A percentile compares a stretch with the other conserved stretches of the same genome.
phyloP scores from a whole-genome alignment of 768 basidiomycete species.

The Hypholoma sublateritium region DNA sequence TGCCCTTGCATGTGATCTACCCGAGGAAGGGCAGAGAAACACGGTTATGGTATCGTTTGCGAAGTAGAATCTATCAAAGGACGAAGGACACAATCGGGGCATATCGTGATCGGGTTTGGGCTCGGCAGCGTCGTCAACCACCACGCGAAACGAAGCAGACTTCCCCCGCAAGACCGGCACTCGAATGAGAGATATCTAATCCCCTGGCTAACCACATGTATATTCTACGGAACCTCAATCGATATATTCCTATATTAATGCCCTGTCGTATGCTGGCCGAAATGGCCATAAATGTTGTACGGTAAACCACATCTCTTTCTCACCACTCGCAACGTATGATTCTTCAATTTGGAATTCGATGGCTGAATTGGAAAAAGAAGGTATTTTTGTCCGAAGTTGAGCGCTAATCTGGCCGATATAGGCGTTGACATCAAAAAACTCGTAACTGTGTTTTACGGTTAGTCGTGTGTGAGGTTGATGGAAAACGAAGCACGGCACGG shows the following conservation, averaged over 20 bases:
- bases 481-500: neutral
- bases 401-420: neutral
- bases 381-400: neutral
- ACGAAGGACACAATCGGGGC: neutral
- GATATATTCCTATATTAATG: no score
- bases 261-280: no score
- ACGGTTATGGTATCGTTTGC: slow-evolving; percentile 26
- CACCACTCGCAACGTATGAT: neutral
- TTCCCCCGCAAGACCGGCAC: no score
- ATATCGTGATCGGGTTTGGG: neutral
- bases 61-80: slow-evolving; percentile 5
- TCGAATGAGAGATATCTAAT: neutral
- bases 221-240: neutral
- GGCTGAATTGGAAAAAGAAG: neutral
- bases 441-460: neutral
- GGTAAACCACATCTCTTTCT: neutral
- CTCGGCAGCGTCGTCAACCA: no score
- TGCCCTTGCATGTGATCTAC: slow-evolving; percentile 27
- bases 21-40: slow-evolving; percentile 31
- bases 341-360: no score
- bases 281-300: no score
- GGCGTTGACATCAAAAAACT: neutral
- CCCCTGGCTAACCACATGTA: neutral
- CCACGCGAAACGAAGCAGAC: no score
- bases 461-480: neutral